These are phyloP conservation scores for Beauveria sp. DNA, from an alignment of 2,329 filamentous ascomycete genomes.

Conservation along the genomic window DNA sequence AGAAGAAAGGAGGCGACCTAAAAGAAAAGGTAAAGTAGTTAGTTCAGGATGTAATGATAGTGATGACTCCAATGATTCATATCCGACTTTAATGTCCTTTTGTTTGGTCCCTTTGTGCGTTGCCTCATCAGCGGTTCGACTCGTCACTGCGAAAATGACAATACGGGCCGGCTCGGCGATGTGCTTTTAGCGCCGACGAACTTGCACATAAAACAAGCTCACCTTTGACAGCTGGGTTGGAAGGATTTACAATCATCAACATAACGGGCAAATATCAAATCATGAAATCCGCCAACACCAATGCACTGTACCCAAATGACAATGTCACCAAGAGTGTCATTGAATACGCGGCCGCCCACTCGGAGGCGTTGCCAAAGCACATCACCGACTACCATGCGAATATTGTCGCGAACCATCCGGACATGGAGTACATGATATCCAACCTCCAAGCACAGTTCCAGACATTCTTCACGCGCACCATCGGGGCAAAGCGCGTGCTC, in stretches of 20 bases:
- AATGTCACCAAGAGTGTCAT: constrained; percentile 33
- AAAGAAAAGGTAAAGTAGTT: too few relatives aligned
- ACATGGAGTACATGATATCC: constrained; percentile 27
- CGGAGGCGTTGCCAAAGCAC: constrained; percentile 32
- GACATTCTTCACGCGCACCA: constrained; percentile 27
- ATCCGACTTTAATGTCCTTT: neutral
- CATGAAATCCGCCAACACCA: constrained; percentile 31
- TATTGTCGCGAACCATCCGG: constrained; percentile 17
- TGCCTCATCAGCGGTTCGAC: neutral
- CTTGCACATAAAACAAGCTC: neutral
- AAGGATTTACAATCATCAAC: neutral
- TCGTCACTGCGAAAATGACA: neutral
- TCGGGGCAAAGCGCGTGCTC: constrained; percentile 32
- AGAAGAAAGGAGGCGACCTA: too few relatives aligned
- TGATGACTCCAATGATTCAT: neutral
- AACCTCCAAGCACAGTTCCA: constrained; percentile 26
- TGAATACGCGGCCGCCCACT: constrained; percentile 35
- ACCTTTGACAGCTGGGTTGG: neutral
- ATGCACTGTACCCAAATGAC: constrained; percentile 34
- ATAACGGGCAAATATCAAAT: constrained; percentile 6
- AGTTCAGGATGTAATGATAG: too few relatives aligned
- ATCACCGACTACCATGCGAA: constrained; percentile 32
- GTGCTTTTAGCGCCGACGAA: constrained; percentile 1
- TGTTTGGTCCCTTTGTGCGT: neutral
- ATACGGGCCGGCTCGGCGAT: constrained; percentile 2